Evolutionary conservation across 495 filamentous ascomycete species (phyloP).

Genomic region (Annulohypoxylon maeteangense): DNA sequence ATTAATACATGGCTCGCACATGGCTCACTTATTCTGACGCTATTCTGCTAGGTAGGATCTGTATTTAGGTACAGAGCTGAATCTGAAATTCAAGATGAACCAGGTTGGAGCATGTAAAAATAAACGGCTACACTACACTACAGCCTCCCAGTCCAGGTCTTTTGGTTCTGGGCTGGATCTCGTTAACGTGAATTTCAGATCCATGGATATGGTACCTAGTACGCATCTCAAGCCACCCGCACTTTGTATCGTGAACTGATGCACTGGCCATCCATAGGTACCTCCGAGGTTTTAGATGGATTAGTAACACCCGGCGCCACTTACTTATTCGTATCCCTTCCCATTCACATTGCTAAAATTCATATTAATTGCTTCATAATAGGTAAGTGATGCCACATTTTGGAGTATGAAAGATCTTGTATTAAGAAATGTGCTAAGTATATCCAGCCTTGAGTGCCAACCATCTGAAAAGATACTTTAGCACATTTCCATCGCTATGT

Average conservation of each 20-base stretch:
- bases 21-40: too few species aligned
- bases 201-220: not conserved
- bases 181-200: not conserved
- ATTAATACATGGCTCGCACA: too few species aligned
- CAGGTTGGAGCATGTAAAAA: conserved; percentile 1
- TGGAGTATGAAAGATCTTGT: not conserved
- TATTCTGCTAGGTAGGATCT: conserved; percentile 10
- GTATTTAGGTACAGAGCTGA: conserved; percentile 18
- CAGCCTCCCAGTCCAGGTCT: not conserved
- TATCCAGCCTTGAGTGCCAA: not conserved
- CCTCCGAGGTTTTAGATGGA: not conserved
- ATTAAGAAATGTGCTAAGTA: not conserved
- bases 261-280: not conserved
- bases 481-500: not conserved
- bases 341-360: not conserved
- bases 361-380: not conserved
- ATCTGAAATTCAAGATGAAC: not conserved
- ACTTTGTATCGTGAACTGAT: not conserved
- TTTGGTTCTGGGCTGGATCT: not conserved
- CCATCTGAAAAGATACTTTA: not conserved
- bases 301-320: not conserved
- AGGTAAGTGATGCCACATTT: not conserved
- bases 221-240: not conserved
- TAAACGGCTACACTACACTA: not conserved
- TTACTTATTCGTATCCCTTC: not conserved